Conservation (phyloP, 495 filamentous ascomycete genomes). For the Penicillium cataractarum region DNA sequence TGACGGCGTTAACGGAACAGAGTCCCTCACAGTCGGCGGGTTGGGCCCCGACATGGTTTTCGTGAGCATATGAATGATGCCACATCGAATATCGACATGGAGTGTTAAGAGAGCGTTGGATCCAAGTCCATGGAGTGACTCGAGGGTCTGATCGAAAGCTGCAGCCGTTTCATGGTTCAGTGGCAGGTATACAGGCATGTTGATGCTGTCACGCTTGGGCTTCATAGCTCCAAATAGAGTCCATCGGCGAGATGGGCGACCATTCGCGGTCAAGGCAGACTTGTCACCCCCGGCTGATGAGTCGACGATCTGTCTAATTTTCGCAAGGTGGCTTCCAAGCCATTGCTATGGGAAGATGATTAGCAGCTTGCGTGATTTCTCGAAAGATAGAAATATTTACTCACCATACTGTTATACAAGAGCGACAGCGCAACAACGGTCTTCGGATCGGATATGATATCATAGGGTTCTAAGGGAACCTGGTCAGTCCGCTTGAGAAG, state of each 20-base stretch:
- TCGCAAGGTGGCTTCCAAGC: conserved; percentile 77
- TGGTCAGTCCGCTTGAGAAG: conserved; percentile 68
- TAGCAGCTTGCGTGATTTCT: background rate
- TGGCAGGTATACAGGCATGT: conserved; percentile 76
- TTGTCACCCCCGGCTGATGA: conserved; percentile 46
- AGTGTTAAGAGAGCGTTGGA: conserved; percentile 77
- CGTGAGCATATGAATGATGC: conserved; percentile 68
- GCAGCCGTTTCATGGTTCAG: conserved; percentile 81
- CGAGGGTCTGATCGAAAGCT: conserved; percentile 84
- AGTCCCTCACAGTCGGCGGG: conserved; percentile 36
- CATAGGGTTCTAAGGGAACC: conserved; percentile 66
- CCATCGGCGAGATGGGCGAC: conserved; percentile 68
- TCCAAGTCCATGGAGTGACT: conserved; percentile 77
- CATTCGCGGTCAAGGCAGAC: conserved; percentile 40
- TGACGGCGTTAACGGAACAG: conserved; percentile 52
- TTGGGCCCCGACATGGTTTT: conserved; percentile 53
- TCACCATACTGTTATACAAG: conserved; percentile 88
- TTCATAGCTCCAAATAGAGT: conserved; percentile 69
- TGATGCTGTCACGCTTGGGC: conserved; percentile 54
- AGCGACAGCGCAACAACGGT: conserved; percentile 81
- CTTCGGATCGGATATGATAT: conserved; percentile 89
- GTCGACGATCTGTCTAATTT: conserved; percentile 72
- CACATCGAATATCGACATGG: conserved; percentile 84
- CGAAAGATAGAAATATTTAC: conserved; percentile 23
- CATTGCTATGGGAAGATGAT: conserved; percentile 62